These are phyloP conservation scores for Eimeria praecox DNA, from an alignment of 169 alveolate genomes.

Conservation along the genomic window DNA sequence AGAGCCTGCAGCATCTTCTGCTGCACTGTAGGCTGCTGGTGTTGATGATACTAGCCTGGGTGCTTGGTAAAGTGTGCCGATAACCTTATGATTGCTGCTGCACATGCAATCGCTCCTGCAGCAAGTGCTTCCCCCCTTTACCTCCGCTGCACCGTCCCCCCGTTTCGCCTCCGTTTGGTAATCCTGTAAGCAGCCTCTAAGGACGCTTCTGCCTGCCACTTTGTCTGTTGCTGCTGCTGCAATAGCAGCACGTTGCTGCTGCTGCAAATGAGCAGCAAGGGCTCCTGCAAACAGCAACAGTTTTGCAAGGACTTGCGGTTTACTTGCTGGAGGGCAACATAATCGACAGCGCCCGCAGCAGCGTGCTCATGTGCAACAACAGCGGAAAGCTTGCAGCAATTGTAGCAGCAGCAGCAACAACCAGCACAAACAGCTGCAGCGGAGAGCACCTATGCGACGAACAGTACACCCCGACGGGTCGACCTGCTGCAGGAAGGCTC, in stretches of 20 bases:
- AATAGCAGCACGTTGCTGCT: slow-evolving; percentile 15
- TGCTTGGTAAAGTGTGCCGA: background rate
- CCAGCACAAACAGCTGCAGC: slow-evolving; percentile 31
- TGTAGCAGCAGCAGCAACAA: background rate
- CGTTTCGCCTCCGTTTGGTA: background rate
- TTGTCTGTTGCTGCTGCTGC: background rate
- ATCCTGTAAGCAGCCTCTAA: background rate
- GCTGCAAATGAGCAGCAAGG: slow-evolving; percentile 43
- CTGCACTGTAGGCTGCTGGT: slow-evolving; percentile 21
- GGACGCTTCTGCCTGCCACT: slow-evolving; percentile 44
- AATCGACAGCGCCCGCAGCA: background rate
- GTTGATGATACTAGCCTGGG: background rate
- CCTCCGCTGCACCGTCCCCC: background rate
- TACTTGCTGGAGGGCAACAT: background rate
- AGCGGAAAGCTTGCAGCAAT: background rate
- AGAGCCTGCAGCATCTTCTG: background rate
- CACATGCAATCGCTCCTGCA: background rate
- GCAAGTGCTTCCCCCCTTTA: background rate
- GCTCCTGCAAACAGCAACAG: background rate
- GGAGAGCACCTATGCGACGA: slow-evolving; percentile 38
- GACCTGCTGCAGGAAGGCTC: slow-evolving; percentile 35
- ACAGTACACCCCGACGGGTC: slow-evolving; percentile 12
- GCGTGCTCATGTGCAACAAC: background rate
- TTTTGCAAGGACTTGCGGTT: background rate
- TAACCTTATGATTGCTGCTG: background rate